These are phyloP conservation scores for Claviceps maximensis DNA, from an alignment of 2,329 filamentous ascomycete species.

Conservation along the genomic window DNA sequence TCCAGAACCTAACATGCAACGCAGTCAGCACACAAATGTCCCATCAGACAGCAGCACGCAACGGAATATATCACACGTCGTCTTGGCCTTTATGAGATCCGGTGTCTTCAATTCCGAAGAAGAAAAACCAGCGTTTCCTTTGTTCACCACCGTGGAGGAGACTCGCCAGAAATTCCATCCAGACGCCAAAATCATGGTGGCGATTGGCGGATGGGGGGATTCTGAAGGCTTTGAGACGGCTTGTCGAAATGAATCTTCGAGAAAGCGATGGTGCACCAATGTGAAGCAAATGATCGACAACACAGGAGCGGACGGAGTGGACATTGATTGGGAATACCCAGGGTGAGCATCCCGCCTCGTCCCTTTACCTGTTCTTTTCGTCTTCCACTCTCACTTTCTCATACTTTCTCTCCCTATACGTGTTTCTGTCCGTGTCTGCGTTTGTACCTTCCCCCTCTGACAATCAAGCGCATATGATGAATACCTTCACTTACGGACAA, in stretches of 20 bases:
- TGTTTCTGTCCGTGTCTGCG: too few species aligned
- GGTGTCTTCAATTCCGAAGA: slow-evolving; percentile 34
- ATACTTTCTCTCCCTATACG: not conserved
- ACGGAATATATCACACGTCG: slow-evolving; percentile 39
- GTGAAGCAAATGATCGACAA: slow-evolving; percentile 47
- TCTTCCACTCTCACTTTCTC: not conserved
- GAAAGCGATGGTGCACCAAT: slow-evolving; percentile 48
- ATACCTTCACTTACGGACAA: not conserved
- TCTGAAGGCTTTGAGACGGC: slow-evolving; percentile 47
- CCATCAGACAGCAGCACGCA: slow-evolving; percentile 24
- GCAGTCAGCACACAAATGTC: slow-evolving; percentile 33
- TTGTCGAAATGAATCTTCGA: slow-evolving; percentile 35
- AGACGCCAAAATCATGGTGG: slow-evolving; percentile 51
- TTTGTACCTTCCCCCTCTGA: not conserved
- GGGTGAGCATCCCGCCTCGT: slow-evolving; percentile 21
- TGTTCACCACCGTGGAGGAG: slow-evolving; percentile 38
- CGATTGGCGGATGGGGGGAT: slow-evolving; percentile 66
- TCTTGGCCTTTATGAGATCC: slow-evolving; percentile 44
- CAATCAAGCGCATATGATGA: not conserved
- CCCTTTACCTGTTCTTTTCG: not conserved
- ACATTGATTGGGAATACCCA: slow-evolving; percentile 55
- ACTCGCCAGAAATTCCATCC: slow-evolving; percentile 34
- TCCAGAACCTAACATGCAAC: not conserved
- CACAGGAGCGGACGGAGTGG: slow-evolving; percentile 51
- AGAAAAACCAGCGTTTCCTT: slow-evolving; percentile 27